These are phyloP conservation scores for Scenedesmus sp. DNA, from an alignment of 163 green algal species.

Conservation along the genomic window DNA sequence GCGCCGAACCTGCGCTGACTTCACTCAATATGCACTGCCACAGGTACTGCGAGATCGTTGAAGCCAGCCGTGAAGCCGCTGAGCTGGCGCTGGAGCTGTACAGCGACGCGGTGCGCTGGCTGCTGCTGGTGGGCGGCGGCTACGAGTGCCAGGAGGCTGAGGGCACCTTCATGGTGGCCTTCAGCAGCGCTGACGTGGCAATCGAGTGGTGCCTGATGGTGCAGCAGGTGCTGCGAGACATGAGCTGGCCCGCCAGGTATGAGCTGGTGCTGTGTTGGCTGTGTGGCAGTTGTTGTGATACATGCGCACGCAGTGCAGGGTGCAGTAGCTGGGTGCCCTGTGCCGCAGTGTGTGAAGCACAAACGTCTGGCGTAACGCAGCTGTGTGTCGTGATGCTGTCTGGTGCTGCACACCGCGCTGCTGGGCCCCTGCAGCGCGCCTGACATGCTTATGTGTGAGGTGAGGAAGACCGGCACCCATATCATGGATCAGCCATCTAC, in stretches of 20 bases:
- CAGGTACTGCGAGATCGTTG: slow-evolving; percentile 32
- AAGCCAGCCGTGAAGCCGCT: slow-evolving; percentile 48
- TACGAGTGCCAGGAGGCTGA: slow-evolving; percentile 73
- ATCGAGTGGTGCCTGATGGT: slow-evolving; percentile 78
- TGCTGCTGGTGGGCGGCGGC: slow-evolving; percentile 65
- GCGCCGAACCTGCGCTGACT: too few species aligned
- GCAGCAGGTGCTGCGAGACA: slow-evolving; percentile 73
- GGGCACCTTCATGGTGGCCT: slow-evolving; percentile 78
- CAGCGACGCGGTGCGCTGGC: slow-evolving; percentile 66
- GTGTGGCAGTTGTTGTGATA: neutral
- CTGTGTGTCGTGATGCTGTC: neutral
- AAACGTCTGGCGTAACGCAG: too few species aligned
- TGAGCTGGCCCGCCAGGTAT: slow-evolving; percentile 41
- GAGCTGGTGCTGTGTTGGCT: too few species aligned
- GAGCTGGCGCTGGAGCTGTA: slow-evolving; percentile 69
- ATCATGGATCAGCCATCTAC: too few species aligned
- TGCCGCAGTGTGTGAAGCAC: too few species aligned
- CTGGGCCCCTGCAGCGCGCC: neutral
- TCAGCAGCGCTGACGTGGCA: slow-evolving; percentile 61
- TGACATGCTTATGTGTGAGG: too few species aligned
- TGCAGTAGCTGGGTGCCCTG: too few species aligned
- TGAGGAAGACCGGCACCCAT: too few species aligned
- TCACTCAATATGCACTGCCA: too few species aligned
- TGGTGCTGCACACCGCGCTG: neutral
- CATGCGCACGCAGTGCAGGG: neutral